Conservation (phyloP, 1,284 basidiomycete genomes). For the Cutaneotrichosporon arboriforme region DNA sequence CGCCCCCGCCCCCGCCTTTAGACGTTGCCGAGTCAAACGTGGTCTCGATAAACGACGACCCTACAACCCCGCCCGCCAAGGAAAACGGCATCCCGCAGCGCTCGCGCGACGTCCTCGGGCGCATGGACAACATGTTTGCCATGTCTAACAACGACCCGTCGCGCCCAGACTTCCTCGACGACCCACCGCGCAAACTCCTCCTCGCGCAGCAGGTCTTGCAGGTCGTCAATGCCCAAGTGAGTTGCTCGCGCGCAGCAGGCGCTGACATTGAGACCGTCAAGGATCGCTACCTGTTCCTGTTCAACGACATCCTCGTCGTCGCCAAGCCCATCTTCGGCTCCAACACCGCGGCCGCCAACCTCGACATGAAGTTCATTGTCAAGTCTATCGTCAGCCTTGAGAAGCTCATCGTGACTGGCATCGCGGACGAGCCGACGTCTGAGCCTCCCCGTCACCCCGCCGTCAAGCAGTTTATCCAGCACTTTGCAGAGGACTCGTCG, state of each 20-base stretch:
- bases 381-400: constrained; percentile 79
- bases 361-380: constrained; percentile 77
- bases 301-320: constrained; percentile 87
- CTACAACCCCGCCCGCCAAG: background rate
- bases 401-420: constrained; percentile 47
- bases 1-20: constrained; percentile 15
- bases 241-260: background rate
- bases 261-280: constrained; percentile 64
- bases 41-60: constrained; percentile 17
- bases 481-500: constrained; percentile 69
- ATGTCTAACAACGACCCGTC: constrained; percentile 50
- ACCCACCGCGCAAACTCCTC: constrained; percentile 77
- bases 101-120: constrained; percentile 23
- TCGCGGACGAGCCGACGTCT: constrained; percentile 28
- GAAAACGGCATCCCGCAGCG: background rate
- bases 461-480: constrained; percentile 63
- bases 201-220: constrained; percentile 83
- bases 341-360: constrained; percentile 58
- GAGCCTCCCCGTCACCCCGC: constrained; percentile 54
- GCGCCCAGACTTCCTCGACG: constrained; percentile 65
- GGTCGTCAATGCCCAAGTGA: constrained; percentile 62
- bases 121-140: constrained; percentile 56
- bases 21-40: constrained; percentile 16
- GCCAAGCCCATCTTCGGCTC: constrained; percentile 54
- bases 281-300: constrained; percentile 91